Base-by-base conservation (phyloP, 1,284 basidiomycete genomes). In the Naganishia liquefaciens region DNA sequence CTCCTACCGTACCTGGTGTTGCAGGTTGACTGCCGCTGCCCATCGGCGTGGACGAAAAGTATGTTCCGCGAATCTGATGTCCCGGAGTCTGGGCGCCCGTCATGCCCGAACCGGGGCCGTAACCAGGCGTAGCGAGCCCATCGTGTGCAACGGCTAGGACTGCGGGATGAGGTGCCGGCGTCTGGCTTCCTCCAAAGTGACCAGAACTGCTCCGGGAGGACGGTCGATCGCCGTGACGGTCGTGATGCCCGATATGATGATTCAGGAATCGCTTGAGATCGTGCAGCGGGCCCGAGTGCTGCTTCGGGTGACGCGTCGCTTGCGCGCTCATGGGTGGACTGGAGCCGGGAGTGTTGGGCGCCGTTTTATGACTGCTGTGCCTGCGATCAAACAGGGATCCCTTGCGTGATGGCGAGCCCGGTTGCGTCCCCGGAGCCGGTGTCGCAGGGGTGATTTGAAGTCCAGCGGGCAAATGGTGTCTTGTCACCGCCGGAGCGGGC, bases 221-320 rank as follows among this genome's bases (percentile, higher is more conserved):
- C 39, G 47, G 27, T 13, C 33, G 33, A 9, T 37, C 33, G 13
- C 13, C 13, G 11, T 49, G 64, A 49, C 64, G 37, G 33, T 72
- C 68, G 2, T 75, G 75, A 68, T 89, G 86, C 66, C 86, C 86
- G 61, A 93, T 88, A 79, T 93, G 90, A 78, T 90, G 86, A 79
- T 93, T 90, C 68, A 95, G 84, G 81, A 95, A 94, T 37, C 92
- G 88, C 74, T 91, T 91, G 71, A 96, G 85, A 77, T 95, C 93
- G 78, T 90, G 87, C 55, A 96, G 83, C 3, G 91, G 88, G 0
- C 90, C 81, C 15, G 71, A 64, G 68, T 81, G 80, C 47, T 80
- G 74, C 66, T 78, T 78, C 9, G 74, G 49, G 50, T 75, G 74
- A 50, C 80, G 73, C 3, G 80, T 80, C 21, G 76, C 71, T 47